Evolutionary conservation across 768 basidiomycete genomes (phyloP), one percentile per base, ranked within the genome.

Genomic region (Termitomyces sp.): DNA sequence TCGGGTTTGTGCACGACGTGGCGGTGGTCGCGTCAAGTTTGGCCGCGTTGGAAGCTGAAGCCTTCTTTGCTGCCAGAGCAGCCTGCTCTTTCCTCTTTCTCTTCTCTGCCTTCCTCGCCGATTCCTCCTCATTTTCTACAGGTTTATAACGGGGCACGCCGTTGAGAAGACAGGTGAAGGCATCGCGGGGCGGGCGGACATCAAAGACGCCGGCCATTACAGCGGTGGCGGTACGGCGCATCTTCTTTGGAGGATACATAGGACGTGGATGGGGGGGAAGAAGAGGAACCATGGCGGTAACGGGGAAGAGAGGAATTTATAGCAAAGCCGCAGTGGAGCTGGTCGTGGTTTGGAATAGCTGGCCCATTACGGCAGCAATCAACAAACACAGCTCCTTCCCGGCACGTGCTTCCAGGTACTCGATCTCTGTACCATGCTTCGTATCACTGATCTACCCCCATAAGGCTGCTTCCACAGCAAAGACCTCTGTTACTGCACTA

Each of bases 141-240:
- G 75, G 80, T 62, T 83, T 81, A 73, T 90, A 88, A 7, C 83
- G 83, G 0, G 81, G 81, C 35, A 91, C 87, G 55, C 90, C 90
- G 68, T 92, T 92, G 68, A 92, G 76, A 54, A 92, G 73, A 73
- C 88, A 90, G 15, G 91, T 92, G 65, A 93, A 79, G 64, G 89
- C 89, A 74, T 92, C 90, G 70, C 91, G 83, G 40, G 80, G 69
- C 0, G 88, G 86, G 20, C 81, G 81, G 6, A 79, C 71, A 76
- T 92, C 91, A 72, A 90, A 91, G 70, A 80, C 76, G 66, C 91
- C 91, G 0, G 90, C 85, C 74, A 92, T 83, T 45, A 92, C 87
- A 9, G 85, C 71, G 8, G 91, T 93, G 48, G 91, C 91, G 52
- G 83, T 87, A 61, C 91, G 87, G 20, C 82, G 76, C 33, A 71